Base-by-base conservation (phyloP, 805 yeast species). In the Wickerhamiella azyma region DNA sequence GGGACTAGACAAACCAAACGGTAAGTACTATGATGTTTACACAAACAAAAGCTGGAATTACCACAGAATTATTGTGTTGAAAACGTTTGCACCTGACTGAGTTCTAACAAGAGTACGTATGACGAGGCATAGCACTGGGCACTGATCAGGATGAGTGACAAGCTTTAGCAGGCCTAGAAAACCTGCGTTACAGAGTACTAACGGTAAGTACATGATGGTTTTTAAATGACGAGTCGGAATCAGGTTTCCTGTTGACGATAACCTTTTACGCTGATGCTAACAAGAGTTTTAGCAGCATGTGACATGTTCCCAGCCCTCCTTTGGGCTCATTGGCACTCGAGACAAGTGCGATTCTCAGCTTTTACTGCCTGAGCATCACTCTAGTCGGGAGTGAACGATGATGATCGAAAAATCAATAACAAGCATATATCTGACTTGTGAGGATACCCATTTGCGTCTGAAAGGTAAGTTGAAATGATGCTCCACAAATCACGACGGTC, bases 91-190 rank as follows among this genome's bases (percentile, higher is more conserved):
- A 48, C 33, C 18, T 49, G 50, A 54, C 59, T 54, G 58, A 56
- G 55, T 53, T 50, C 55, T 48, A 47, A 50, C 39, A 36, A 19
- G 32, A 41, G 48, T 39, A 41, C 39, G 45, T 30, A 75, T 75
- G 96, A 86, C 73, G 96, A 86, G 67, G 64, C 74, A 79, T 73
- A 75, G 96, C 96, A 88, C 96, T 88, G 96, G 96, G 96, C 96
- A 86, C 96, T 79, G 96, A 83, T 66, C 26, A 24, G 56, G 58
- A 78, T 86, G 96, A 86, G 94, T 84, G 96, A 86, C 86, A 82
- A 68, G 94, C 94, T 84, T 68, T 56, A 64, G 78, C 79, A 88
- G 94, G 94, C 96, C 85, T 92, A 81, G 92, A 94, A 88, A 88
- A 81, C 96, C 94, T 84, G 75, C 77, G 77, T 68, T 63, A 84